Base-by-base conservation (phyloP, 352 stramenopile genomes). In the Phytophthora crassamura region DNA sequence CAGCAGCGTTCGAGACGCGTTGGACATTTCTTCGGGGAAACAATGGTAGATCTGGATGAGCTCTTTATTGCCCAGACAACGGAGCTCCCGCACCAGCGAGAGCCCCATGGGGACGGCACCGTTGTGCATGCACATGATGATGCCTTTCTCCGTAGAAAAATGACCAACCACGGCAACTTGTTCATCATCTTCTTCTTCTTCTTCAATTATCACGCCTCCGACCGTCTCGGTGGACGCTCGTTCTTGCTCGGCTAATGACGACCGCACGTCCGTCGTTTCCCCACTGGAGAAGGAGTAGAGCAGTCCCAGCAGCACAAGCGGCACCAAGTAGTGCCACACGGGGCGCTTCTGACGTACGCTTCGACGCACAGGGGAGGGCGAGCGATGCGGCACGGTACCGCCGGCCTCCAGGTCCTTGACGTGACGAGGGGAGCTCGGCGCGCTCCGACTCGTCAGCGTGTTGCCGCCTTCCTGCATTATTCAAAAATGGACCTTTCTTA, bases 21-120 rank as follows among this genome's bases (percentile, higher is more conserved):
- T 57, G 9, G 68, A 75, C 41, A 83, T 54, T 62, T 83, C 75
- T 12, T 74, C 60, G 0, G 59, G 57, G 16, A 78, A 70, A 50
- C 74, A 82, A 25, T 80, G 60, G 53, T 76, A 80, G 5, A 80
- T 49, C 58, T 83, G 75, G 35, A 83, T 69, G 9, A 75, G 48
- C 34, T 80, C 72, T 12, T 60, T 22, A 30, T 80, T 83, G 42
- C 69, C 72, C 1, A 76, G 49, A 34, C 63, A 74, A 10, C 74
- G 71, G 18, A 82, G 55, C 53, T 82, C 70, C 22, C 63, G 62
- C 16, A 83, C 56, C 1, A 83, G 50, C 7, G 75, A 83, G 28
- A 75, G 34, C 3, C 72, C 75, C 71, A 83, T 70, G 18, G 71
- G 64, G n/a, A 80, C 69, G 1, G 70, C 59, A 1, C 48, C 56